Percentiles rank a stretch among this genome's conserved stretches.
Evolutionary conservation across 1,284 basidiomycete genomes (phyloP).

Genomic region (Butyriboletus appendiculatus): DNA sequence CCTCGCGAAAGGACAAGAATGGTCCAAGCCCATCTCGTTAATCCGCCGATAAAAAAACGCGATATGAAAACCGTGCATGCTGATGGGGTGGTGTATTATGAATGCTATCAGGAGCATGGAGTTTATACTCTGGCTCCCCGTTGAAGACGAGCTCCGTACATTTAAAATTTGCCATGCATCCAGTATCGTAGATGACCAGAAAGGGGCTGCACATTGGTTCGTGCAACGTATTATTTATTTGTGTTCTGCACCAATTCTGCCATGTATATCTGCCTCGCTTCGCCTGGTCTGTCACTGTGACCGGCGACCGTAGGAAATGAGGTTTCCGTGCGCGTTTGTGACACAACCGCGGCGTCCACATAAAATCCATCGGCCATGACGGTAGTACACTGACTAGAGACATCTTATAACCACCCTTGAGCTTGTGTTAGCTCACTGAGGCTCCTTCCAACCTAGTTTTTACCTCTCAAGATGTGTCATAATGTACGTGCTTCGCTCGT

Average conservation of each 20-base stretch:
- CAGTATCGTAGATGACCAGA: conserved; percentile 9
- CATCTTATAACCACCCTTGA: conserved; percentile 22
- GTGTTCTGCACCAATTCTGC: conserved; percentile 22
- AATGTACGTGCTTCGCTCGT: conserved; percentile 53
- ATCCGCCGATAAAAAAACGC: conserved; percentile 21
- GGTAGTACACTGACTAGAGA: conserved; percentile 16
- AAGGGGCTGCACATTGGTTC: conserved; percentile 14
- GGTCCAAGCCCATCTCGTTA: conserved; percentile 14
- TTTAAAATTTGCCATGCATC: conserved; percentile 17
- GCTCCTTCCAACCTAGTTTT: conserved; percentile 18
- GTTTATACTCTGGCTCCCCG: neutral
- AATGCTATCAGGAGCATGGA: conserved; percentile 4
- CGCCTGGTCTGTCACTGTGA: conserved; percentile 35
- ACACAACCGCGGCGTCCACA: conserved; percentile 36
- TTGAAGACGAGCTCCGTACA: conserved; percentile 9
- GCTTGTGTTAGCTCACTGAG: conserved; percentile 9
- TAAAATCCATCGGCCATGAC: conserved; percentile 29
- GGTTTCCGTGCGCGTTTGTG: conserved; percentile 38
- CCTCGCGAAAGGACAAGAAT: conserved; percentile 21
- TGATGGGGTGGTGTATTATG: neutral
- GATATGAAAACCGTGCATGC: conserved; percentile 4
- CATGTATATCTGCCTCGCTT: conserved; percentile 43
- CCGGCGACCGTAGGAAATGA: conserved; percentile 41
- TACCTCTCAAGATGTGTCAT: conserved; percentile 60
- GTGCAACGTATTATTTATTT: conserved; percentile 27